Conservation (phyloP, 2,329 filamentous ascomycete genomes). For the Septoria petroselini region DNA sequence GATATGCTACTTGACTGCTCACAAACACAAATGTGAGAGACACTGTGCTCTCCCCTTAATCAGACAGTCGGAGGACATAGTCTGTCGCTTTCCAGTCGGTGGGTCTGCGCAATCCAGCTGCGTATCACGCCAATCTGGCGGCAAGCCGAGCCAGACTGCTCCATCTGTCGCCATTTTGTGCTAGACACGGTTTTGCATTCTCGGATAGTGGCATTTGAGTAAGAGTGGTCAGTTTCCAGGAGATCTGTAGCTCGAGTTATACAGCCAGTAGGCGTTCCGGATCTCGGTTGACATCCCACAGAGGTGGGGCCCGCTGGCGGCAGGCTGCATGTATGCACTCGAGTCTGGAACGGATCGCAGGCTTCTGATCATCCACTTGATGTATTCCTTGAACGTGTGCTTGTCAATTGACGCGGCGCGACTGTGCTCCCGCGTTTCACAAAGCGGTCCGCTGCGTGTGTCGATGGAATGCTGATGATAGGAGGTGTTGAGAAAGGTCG, state of each 20-base stretch:
- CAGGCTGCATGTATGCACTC: neutral
- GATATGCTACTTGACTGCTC: neutral
- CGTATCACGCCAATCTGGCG: neutral
- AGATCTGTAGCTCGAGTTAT: neutral
- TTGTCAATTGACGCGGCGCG: neutral
- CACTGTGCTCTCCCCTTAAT: neutral
- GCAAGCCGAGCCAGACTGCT: too few species aligned
- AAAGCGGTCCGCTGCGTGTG: neutral
- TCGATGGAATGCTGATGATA: neutral
- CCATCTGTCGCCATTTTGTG: too few species aligned
- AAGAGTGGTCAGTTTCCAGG: neutral
- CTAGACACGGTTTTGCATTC: slow-evolving; percentile 3
- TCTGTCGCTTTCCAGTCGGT: slow-evolving; percentile 6
- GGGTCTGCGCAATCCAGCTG: neutral
- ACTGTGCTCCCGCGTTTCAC: neutral
- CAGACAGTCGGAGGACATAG: neutral
- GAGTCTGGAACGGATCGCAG: neutral
- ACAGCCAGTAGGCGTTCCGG: neutral
- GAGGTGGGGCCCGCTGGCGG: neutral
- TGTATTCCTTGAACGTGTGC: neutral
- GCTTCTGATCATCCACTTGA: neutral
- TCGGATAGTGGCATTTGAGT: neutral
- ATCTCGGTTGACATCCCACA: neutral
- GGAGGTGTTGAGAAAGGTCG: neutral
- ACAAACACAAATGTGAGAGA: neutral